Conservation (phyloP, 257 asterid genomes). For the Ophiorrhiza pumila region DNA sequence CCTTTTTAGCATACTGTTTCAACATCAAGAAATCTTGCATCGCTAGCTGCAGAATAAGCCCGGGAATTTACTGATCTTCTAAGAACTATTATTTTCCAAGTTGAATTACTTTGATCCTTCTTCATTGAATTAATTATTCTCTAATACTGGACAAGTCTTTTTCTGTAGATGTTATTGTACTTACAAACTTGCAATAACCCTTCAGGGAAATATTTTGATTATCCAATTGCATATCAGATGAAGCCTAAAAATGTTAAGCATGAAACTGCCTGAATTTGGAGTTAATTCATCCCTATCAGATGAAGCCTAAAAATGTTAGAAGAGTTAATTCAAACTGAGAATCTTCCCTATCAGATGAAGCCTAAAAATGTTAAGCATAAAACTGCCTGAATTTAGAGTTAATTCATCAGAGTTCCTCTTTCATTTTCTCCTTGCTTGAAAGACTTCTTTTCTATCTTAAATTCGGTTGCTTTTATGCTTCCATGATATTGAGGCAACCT, state of each 20-base stretch:
- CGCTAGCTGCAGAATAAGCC: background rate
- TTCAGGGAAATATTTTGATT: background rate
- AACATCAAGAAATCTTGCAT: background rate
- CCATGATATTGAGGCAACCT: slow-evolving; percentile 3
- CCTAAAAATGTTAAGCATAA: background rate
- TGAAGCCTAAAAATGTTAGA: no score
- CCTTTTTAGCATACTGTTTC: background rate
- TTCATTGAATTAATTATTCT: background rate
- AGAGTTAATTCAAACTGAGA: no score
- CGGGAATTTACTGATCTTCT: background rate
- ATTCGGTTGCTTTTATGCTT: background rate
- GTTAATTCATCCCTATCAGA: no score
- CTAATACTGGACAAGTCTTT: background rate
- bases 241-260: background rate
- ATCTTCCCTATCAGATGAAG: background rate
- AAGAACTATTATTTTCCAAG: background rate
- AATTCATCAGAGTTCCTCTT: background rate
- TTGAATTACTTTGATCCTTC: background rate
- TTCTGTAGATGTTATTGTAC: background rate
- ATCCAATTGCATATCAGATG: background rate
- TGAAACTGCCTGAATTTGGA: background rate
- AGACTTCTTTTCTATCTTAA: background rate
- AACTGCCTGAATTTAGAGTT: background rate
- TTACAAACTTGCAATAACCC: background rate
- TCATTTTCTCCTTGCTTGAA: background rate